Evolutionary conservation across 345 rosid genomes (phyloP), one percentile per base, ranked within the genome.

Genomic region (Laguncularia racemosa): DNA sequence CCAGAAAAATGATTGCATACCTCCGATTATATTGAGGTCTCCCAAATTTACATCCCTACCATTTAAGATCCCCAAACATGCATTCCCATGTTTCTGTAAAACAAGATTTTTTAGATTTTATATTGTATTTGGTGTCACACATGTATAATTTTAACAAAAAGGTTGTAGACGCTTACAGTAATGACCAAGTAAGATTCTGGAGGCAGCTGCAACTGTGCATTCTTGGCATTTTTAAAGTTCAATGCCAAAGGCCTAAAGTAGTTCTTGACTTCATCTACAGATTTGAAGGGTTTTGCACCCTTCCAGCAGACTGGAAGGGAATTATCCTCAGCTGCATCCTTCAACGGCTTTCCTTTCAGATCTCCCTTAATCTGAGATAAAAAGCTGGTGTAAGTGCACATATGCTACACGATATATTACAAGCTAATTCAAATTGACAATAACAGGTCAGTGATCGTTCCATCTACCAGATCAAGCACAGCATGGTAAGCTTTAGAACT

Each of bases 231-330:
- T 40, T 64, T 61, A 63, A 93, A 93, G 62, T 64, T 73, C 55
- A 93, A 56, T 6, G 52, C 60, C 20, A 88, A 52, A 46, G 86
- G 77, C 71, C 76, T 81, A 84, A 86, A 91, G 71, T 84, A 66
- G 52, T 61, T 59, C 70, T 71, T 78, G 49, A 78, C 80, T 14
- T 83, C 91, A 62, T 20, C 2, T 17, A 81, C 28, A 21, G 84
- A 65, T 67, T 83, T 80, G 63, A 80, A 56, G 23, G 76, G 78
- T 61, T 81, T 82, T 9, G 67, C 49, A 50, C 76, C 93, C 81
- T 85, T 89, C 99, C 97, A 93, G 78, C 99, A 93, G 50, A 89
- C 55, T 0, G 96, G 68, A 26, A 93, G 88, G 65, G 88, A 72
- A 53, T 51, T 63, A 56, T 89, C 99, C 45, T 83, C 79, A 6